phyloP scores from a whole-genome alignment of 2,329 filamentous ascomycete genomes.

The Colletotrichum sp. region DNA sequence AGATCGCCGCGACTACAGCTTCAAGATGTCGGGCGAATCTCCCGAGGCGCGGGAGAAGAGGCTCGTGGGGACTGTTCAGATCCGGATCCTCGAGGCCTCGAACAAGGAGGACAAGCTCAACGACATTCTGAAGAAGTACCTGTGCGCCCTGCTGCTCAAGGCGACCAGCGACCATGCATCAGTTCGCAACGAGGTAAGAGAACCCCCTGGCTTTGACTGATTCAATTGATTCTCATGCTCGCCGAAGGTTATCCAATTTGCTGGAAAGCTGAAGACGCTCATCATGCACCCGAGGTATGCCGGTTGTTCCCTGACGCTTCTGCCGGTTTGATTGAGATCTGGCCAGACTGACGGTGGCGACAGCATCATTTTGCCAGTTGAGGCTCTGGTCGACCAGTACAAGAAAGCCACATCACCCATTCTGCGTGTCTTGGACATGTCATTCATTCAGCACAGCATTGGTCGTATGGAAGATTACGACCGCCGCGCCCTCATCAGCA shows the following conservation, averaged over 20 bases:
- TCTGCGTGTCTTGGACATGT: constrained; percentile 85
- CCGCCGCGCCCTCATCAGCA: constrained; percentile 74
- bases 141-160: constrained; percentile 85
- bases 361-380: constrained; percentile 80
- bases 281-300: constrained; percentile 13
- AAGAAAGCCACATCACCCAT: constrained; percentile 74
- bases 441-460: constrained; percentile 85
- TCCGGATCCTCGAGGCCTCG: constrained; percentile 78
- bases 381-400: constrained; percentile 87
- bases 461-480: constrained; percentile 59
- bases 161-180: constrained; percentile 79
- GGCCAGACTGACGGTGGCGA: constrained; percentile 12
- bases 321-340: neutral
- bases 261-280: neutral
- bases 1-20: neutral
- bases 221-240: neutral
- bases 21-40: constrained; percentile 20
- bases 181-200: constrained; percentile 58
- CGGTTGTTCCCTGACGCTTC: neutral
- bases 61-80: constrained; percentile 84
- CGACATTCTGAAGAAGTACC: constrained; percentile 76
- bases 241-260: constrained; percentile 20
- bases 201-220: no score
- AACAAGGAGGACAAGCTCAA: constrained; percentile 86
- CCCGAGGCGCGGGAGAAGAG: constrained; percentile 48